Evolutionary conservation across 2,329 filamentous ascomycete species (phyloP), one percentile per base, ranked within the genome.

Genomic region (Aspergillus pseudoviridinutans): DNA sequence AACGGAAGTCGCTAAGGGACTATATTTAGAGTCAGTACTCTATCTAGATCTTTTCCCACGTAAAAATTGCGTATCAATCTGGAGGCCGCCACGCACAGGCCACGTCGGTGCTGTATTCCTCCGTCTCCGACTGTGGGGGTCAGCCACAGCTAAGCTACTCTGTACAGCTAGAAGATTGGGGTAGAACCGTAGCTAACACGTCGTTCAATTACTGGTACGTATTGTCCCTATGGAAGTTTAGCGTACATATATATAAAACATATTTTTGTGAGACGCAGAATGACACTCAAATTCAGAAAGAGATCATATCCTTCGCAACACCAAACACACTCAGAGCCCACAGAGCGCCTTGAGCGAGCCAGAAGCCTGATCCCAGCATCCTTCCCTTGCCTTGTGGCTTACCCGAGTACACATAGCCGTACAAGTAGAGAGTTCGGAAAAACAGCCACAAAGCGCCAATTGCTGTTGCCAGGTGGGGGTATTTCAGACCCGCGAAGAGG

Each of bases 401-500:
- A 29, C 65, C 65, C 5, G 71, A 73, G 58, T 71, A 76, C 3
- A 79, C 71, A 54, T 80, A 80, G n/a, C 78, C 78, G 50, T 75
- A 74, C 54, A 77, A 62, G 66, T 81, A 87, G 22, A 84, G 54
- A 0, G 77, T 64, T 32, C 84, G 73, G 58, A 75, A 78, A 7
- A 82, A 66, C 8, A 79, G 73, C 84, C 84, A 87, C 2, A 70
- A 67, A 0, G 70, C 70, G 8, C 82, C 81, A 50, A 84, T 59
- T 3, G 70, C 71, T 0, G 79, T 72, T 2, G 79, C 73, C 3
- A 77, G 70, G 28, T 75, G 65, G 0, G 84, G 84, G 68, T 80
- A 84, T 59, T 74, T 74, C 54, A 86, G 63, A 2, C 84, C 84
- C 0, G 80, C 76, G 54, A 86, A 75, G 20, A 86, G 72, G 66